phyloP scores from a whole-genome alignment of 192 early-diverging fungal genomes.

The Mortierella antarctica region DNA sequence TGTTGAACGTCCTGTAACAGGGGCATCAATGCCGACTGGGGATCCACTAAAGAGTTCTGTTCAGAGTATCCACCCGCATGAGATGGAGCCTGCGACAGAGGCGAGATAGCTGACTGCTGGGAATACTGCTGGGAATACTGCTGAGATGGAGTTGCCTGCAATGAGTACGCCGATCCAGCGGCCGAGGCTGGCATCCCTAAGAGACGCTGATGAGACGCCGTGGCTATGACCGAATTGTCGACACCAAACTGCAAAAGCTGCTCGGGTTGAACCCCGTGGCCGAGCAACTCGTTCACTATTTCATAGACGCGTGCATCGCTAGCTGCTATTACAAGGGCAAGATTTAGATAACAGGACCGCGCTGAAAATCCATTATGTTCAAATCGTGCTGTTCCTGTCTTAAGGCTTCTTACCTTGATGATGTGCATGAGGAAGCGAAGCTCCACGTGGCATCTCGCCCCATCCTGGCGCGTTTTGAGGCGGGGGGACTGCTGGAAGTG shows the following conservation, averaged over 20 bases:
- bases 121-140: not conserved
- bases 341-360: not conserved
- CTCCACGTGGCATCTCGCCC: too few relatives aligned
- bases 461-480: too few relatives aligned
- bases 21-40: not conserved
- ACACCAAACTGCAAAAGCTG: conserved; percentile 9
- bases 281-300: conserved; percentile 11
- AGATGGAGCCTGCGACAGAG: not conserved
- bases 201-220: not conserved
- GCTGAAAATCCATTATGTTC: too few relatives aligned
- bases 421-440: too few relatives aligned
- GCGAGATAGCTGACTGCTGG: not conserved
- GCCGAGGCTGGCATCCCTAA: not conserved
- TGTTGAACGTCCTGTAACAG: not conserved
- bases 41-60: not conserved
- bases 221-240: conserved; percentile 3
- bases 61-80: not conserved
- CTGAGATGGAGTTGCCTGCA: not conserved
- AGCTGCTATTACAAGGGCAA: not conserved
- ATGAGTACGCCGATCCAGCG: not conserved
- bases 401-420: too few relatives aligned
- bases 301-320: not conserved
- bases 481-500: too few relatives aligned
- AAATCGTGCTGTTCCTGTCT: too few relatives aligned
- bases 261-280: conserved; percentile 15